Evolutionary conservation across 169 alveolate species (phyloP), one percentile per base, ranked within the genome.

Genomic region (Eimeria nieschulzi): DNA sequence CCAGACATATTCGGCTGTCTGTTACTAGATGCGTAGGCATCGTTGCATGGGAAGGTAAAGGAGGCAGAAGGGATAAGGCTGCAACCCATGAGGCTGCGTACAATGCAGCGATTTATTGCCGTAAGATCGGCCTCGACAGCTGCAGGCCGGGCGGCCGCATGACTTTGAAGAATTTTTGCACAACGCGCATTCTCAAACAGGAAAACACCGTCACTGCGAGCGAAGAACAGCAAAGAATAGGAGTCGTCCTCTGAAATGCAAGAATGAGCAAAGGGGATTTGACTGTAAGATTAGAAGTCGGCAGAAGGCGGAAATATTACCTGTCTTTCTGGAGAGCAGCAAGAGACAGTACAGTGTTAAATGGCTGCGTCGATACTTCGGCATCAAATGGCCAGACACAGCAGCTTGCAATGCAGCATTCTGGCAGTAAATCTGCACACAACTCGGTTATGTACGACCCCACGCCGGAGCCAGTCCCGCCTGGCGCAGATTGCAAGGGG

Each of bases 381-480:
- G 90, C 55, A 39, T 82, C 90, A 25, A 82, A 82, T 25, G 90
- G 90, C 90, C 90, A 82, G 23, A 82, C 90, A 68, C 90, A 82
- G 59, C 90, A 82, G 78, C 78, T 82, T 17, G 90, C 78, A 54
- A 82, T 82, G 90, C 78, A 59, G 39, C 79, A 61, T 25, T 13
- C 64, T 54, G 90, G 90, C 51, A 82, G 64, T 39, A 82, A 63
- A 55, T 82, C 90, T 7, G 90, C 61, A 19, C 90, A 82, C 55
- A 82, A 61, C 61, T 82, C 90, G 59, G 90, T 61, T 46, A 82
- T 23, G 76, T 59, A 82, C 75, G 90, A 82, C 25, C 90, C 90
- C 9, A 82, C 78, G 59, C 90, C 90, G 1, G 90, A 82, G 55
- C 90, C 90, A 8, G 90, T 82, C 39, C 90, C 90, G 9, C 90